phyloP scores from a whole-genome alignment of 495 filamentous ascomycete species.

The Podospora fimiseda region DNA sequence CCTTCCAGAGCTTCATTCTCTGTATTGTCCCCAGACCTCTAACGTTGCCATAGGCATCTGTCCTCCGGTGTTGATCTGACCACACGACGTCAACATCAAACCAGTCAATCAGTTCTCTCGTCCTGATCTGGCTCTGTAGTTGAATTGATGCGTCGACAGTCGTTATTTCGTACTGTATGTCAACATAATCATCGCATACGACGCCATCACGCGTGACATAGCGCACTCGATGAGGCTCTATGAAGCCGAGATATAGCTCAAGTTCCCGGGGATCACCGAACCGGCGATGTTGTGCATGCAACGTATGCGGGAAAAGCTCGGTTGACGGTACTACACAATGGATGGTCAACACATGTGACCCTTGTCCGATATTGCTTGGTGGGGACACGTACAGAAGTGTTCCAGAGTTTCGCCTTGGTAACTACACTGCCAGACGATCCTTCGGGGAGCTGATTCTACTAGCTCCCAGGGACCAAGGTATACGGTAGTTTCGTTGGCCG shows the following conservation, averaged over 20 bases:
- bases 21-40: constrained; percentile 32
- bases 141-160: constrained; percentile 28
- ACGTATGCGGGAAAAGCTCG: constrained; percentile 26
- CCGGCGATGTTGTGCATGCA: constrained; percentile 31
- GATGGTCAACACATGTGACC: constrained; percentile 1
- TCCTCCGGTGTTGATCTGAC: constrained; percentile 28
- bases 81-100: constrained; percentile 34
- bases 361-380: background rate
- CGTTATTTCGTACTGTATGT: constrained; percentile 34
- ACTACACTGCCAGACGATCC: constrained; percentile 31
- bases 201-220: constrained; percentile 26
- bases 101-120: constrained; percentile 29
- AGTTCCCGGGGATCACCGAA: constrained; percentile 30
- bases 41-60: constrained; percentile 30
- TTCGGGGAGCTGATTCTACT: constrained; percentile 20
- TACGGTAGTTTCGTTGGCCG: constrained; percentile 26
- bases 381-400: constrained; percentile 28
- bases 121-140: constrained; percentile 29
- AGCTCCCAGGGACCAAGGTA: constrained; percentile 36
- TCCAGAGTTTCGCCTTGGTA: constrained; percentile 33
- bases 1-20: constrained; percentile 33
- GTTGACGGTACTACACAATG: constrained; percentile 24
- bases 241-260: constrained; percentile 30
- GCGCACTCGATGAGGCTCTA: constrained; percentile 28
- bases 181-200: constrained; percentile 29